phyloP scores from a whole-genome alignment of 768 basidiomycete species.

The Pulveroboletus sp. region DNA sequence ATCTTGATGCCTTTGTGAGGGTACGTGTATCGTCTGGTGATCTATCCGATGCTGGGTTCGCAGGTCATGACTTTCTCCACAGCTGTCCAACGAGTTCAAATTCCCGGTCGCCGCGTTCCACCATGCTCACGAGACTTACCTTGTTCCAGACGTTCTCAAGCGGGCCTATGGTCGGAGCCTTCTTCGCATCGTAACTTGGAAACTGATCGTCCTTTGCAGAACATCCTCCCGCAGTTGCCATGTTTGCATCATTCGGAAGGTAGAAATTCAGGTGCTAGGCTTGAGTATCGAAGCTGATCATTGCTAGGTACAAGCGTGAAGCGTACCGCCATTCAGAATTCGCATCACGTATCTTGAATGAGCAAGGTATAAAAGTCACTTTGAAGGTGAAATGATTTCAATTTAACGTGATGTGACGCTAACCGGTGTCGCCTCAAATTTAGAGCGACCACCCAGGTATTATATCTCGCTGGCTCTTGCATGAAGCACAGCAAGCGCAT shows the following conservation, averaged over 20 bases:
- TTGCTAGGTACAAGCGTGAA: conserved; percentile 53
- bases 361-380: conserved; percentile 46
- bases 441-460: conserved; percentile 67
- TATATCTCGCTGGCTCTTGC: conserved; percentile 73
- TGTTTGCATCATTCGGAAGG: conserved; percentile 62
- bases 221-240: conserved; percentile 61
- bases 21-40: conserved; percentile 34
- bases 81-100: conserved; percentile 80
- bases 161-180: conserved; percentile 51
- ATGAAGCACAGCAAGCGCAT: conserved; percentile 83
- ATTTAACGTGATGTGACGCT: neutral
- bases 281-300: neutral
- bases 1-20: conserved; percentile 64
- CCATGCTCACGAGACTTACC: conserved; percentile 77
- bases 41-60: neutral
- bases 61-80: neutral
- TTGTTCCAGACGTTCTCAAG: conserved; percentile 76
- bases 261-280: conserved; percentile 10
- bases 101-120: conserved; percentile 76
- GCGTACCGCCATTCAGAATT: conserved; percentile 56
- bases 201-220: conserved; percentile 26
- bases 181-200: neutral
- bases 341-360: conserved; percentile 51
- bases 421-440: conserved; percentile 36
- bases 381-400: conserved; percentile 42